A percentile compares a stretch with the other conserved stretches of the same genome.
These are phyloP conservation scores for Austroboletus olivaceoglutinosus DNA, from an alignment of 1,284 basidiomycete species.

Conservation along the genomic window DNA sequence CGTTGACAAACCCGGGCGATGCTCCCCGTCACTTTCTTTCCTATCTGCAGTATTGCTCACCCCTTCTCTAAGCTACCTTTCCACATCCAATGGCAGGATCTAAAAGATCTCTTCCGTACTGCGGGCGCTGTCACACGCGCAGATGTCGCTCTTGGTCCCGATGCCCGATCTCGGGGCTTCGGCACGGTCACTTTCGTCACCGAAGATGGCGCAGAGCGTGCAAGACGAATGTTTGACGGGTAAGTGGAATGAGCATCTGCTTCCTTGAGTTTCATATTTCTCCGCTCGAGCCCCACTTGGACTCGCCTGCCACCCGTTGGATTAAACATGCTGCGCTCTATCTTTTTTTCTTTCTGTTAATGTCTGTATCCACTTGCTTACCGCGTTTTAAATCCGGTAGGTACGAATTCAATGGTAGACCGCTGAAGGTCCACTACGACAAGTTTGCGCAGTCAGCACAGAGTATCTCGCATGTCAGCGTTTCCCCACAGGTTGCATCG, in stretches of 20 bases:
- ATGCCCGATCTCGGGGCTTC: constrained; percentile 91
- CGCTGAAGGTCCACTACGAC: constrained; percentile 85
- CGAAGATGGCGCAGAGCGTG: constrained; percentile 83
- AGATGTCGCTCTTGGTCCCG: constrained; percentile 89
- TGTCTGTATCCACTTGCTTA: constrained; percentile 12
- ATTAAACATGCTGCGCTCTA: background rate
- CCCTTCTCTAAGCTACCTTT: constrained; percentile 75
- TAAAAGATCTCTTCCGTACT: constrained; percentile 94
- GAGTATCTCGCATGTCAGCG: constrained; percentile 26
- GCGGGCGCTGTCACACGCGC: constrained; percentile 93
- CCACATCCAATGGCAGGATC: constrained; percentile 97
- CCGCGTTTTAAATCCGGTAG: constrained; percentile 36
- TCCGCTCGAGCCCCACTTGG: background rate
- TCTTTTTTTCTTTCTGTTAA: background rate
- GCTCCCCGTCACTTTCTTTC: background rate
- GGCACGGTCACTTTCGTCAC: constrained; percentile 95
- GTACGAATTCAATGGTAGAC: constrained; percentile 83
- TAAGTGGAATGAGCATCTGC: constrained; percentile 37
- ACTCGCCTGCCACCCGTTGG: background rate
- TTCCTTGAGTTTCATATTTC: background rate
- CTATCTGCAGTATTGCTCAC: constrained; percentile 18
- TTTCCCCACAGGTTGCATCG: constrained; percentile 17
- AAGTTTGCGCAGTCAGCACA: constrained; percentile 60
- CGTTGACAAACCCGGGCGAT: constrained; percentile 4
- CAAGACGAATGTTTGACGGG: constrained; percentile 86